Evolutionary conservation across 2,329 filamentous ascomycete species (phyloP).

Genomic region (Calonectria leucothoes): DNA sequence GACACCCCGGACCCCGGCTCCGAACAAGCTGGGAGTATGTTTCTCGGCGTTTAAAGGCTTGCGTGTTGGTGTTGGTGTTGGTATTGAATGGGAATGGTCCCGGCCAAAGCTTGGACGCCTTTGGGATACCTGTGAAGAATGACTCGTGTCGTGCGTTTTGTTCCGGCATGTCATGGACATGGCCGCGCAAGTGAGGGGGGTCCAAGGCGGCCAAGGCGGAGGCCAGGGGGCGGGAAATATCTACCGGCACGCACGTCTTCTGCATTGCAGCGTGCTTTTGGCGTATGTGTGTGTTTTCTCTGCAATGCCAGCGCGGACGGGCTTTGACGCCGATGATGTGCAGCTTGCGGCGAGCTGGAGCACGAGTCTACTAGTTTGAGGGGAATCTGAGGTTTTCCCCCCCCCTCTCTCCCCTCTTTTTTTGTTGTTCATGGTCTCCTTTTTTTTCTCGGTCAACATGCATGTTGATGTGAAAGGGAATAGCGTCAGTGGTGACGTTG

Average conservation of each 20-base stretch:
- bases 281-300: neutral
- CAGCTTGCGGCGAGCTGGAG: neutral
- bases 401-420: neutral
- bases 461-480: neutral
- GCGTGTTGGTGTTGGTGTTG: neutral
- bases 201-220: neutral
- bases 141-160: neutral
- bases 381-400: neutral
- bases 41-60: neutral
- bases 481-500: neutral
- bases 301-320: neutral
- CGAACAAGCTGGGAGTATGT: neutral
- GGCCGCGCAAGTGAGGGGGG: neutral
- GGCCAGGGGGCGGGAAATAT: neutral
- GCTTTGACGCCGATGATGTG: neutral
- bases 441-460: neutral
- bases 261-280: neutral
- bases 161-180: neutral
- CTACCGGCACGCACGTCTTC: neutral
- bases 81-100: neutral
- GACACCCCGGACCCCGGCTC: constrained; percentile 16
- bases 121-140: neutral
- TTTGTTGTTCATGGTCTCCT: neutral
- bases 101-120: neutral
- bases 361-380: neutral